Evolutionary conservation across 441 rosid species (phyloP).

Genomic region (Arabidopsis lyrata): DNA sequence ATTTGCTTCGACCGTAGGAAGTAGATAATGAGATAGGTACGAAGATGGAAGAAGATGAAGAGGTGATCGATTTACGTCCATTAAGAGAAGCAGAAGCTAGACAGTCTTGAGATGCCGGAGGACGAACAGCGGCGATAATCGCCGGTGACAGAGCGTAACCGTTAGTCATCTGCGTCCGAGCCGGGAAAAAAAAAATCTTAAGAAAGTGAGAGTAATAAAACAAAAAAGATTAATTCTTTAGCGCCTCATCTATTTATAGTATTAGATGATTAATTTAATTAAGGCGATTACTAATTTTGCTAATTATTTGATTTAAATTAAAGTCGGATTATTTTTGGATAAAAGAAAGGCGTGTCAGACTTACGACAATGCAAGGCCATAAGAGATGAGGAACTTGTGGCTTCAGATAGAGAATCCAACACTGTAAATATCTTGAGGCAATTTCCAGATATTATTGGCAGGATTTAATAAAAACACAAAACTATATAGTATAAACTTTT

Average conservation of each 20-base stretch:
- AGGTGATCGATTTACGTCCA: conserved; percentile 19
- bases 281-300: conserved; percentile 4
- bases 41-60: conserved; percentile 27
- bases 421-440: conserved; percentile 26
- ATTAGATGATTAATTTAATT: background rate
- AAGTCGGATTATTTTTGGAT: conserved; percentile 23
- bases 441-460: conserved; percentile 5
- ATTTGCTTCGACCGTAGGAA: conserved; percentile 25
- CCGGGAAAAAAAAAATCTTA: background rate
- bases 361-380: background rate
- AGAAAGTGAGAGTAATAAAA: background rate
- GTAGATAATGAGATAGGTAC: conserved; percentile 39
- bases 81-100: background rate
- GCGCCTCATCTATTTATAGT: conserved; percentile 1
- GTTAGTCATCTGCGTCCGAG: conserved; percentile 39
- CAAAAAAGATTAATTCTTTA: background rate
- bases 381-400: conserved; percentile 43
- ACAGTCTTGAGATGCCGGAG: conserved; percentile 24
- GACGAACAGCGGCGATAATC: conserved; percentile 38
- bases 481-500: background rate
- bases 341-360: conserved; percentile 31
- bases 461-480: background rate
- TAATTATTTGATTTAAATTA: background rate
- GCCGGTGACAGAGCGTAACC: conserved; percentile 42
- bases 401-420: background rate